Conservation (phyloP, 2,329 filamentous ascomycete genomes). For the Fusarium albosuccineum region DNA sequence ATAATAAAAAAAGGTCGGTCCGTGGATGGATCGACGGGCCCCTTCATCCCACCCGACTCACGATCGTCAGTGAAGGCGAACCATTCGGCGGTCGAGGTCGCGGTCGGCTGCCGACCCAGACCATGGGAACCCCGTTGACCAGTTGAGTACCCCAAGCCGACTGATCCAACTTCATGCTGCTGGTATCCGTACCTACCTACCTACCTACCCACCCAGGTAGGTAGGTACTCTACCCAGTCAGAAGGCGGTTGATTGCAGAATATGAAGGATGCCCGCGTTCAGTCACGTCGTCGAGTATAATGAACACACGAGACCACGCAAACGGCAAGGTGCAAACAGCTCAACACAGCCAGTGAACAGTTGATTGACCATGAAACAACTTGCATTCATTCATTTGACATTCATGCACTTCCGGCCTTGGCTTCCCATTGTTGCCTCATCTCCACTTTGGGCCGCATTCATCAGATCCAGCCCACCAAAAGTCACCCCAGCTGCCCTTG, state of each 20-base stretch:
- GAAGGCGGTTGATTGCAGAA: too few species aligned
- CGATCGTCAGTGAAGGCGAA: constrained; percentile 37
- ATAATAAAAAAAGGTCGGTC: constrained; percentile 9
- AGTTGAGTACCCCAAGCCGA: too few species aligned
- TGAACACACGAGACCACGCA: constrained; percentile 4
- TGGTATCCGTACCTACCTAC: too few species aligned
- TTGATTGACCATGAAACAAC: constrained; percentile 37
- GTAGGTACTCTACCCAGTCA: too few species aligned
- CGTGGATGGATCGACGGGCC: constrained; percentile 25
- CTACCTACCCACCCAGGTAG: too few species aligned
- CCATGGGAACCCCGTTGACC: neutral
- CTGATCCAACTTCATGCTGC: too few species aligned
- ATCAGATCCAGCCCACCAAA: constrained; percentile 17
- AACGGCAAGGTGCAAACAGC: constrained; percentile 11
- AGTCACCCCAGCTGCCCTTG: neutral
- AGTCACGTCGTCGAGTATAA: too few species aligned
- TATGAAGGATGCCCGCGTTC: too few species aligned
- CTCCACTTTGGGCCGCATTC: constrained; percentile 42
- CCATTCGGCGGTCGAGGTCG: constrained; percentile 24
- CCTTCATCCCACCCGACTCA: constrained; percentile 3
- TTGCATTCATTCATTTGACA: constrained; percentile 4
- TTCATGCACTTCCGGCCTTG: constrained; percentile 30
- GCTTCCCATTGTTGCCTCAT: constrained; percentile 38
- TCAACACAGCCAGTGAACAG: neutral
- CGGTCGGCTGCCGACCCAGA: constrained; percentile 25